A percentile compares a stretch with the other conserved stretches of the same genome.
phyloP scores from a whole-genome alignment of 305 asterid species.

The Stenogyne calaminthoides region DNA sequence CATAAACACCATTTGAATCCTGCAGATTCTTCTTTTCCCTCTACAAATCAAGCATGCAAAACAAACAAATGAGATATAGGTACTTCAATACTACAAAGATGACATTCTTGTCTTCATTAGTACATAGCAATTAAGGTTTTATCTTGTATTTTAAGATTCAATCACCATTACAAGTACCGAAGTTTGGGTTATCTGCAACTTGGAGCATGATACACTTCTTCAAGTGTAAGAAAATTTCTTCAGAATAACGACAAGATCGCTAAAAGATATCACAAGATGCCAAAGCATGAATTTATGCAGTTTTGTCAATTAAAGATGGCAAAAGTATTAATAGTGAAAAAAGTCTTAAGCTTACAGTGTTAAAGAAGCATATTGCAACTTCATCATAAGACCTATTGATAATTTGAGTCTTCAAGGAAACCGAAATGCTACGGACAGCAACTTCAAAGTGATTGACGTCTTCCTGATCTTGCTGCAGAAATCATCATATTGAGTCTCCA shows the following conservation, averaged over 20 bases:
- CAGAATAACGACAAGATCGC: neutral
- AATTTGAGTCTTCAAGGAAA: conserved; percentile 81
- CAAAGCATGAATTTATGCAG: neutral
- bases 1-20: conserved; percentile 80
- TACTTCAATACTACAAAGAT: conserved; percentile 19
- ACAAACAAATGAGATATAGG: conserved; percentile 28
- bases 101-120: neutral
- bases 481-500: conserved; percentile 12
- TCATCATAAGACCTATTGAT: conserved; percentile 88
- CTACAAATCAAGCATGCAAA: conserved; percentile 48
- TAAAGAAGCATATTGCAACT: conserved; percentile 89
- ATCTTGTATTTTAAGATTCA: conserved; percentile 1
- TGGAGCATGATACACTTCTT: conserved; percentile 18
- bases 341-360: conserved; percentile 63
- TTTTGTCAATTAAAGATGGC: conserved; percentile 16
- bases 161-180: neutral
- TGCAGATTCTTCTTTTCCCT: conserved; percentile 92
- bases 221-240: neutral
- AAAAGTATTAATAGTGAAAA: neutral
- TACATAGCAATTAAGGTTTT: neutral
- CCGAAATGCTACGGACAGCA: conserved; percentile 60
- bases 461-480: conserved; percentile 58
- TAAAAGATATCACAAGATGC: conserved; percentile 4
- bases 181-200: neutral
- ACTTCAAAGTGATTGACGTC: conserved; percentile 62